Base-by-base conservation (phyloP, 768 basidiomycete genomes). In the Baorangia bicolor region DNA sequence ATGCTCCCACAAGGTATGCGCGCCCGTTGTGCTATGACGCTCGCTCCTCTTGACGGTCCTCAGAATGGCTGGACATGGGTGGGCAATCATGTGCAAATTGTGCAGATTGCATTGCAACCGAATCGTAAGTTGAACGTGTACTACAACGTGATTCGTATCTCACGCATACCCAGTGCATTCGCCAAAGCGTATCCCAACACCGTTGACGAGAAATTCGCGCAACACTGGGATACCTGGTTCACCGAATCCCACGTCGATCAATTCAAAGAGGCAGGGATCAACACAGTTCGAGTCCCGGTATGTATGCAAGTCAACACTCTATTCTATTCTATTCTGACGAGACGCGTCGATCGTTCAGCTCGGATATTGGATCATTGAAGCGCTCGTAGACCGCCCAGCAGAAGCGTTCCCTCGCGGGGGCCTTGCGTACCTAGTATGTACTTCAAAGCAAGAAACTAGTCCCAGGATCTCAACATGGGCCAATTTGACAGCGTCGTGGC, bases 311-410 rank as follows among this genome's bases (percentile, higher is more conserved):
- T 5, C 16, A 23, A 11, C 5, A 12, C 40, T 21, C 1, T 21
- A n/a, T 25, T 23, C 0, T 27, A 31, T 31, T 23, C 5, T 34
- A 11, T 42, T 35, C 45, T 42, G 37, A 56, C 16, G 11, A 8
- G 8, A n/a, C 11, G 1, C n/a, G 3, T 43, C 12, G 12, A 45
- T 38, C 14, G 12, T 56, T 41, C 38, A 90, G 88, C 81, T 92
- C 38, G 90, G 90, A 0, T 92, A 87, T 66, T 92, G 90, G 90
- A 84, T 92, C 44, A 74, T 92, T 9, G 90, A 92, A 65, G 77
- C 75, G 4, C 73, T 92, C 9, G 90, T 92, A 0, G 65, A 91
- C 65, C 78, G 84, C 5, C 61, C 62, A 1, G 74, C 71, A 2
- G 90, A 92, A 65, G 79, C 76, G 43, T 92, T 79, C 65, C 86